These are phyloP conservation scores for sunflower (Helianthus annuus) DNA, from an alignment of 129 eudicot genomes.

Conservation along the genomic window HanXRQr2.0-SUNRISE NC_035440.2:3612675-3613174, in stretches of 20 bases:
- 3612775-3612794: constrained; percentile 72
- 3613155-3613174: too few relatives aligned
- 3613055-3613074: too few relatives aligned
- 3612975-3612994: too few relatives aligned
- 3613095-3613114: too few relatives aligned
- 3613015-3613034: too few relatives aligned
- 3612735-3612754: neutral
- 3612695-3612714: constrained; percentile 10
- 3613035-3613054: too few relatives aligned
- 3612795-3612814: constrained; percentile 62
- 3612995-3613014: too few relatives aligned
- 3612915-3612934: neutral
- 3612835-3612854: constrained; percentile 73
- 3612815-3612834: constrained; percentile 76
- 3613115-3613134: too few relatives aligned
- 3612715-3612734: neutral
- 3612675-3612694: constrained; percentile 96
- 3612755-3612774: neutral
- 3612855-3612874: constrained; percentile 87
- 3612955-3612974: too few relatives aligned
- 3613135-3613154: too few relatives aligned
- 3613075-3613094: too few relatives aligned
- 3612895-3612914: constrained; percentile 4
- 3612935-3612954: too few relatives aligned
- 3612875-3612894: constrained; percentile 50